Conservation (phyloP, 2,329 filamentous ascomycete species). For the Monilinia laxa region DNA sequence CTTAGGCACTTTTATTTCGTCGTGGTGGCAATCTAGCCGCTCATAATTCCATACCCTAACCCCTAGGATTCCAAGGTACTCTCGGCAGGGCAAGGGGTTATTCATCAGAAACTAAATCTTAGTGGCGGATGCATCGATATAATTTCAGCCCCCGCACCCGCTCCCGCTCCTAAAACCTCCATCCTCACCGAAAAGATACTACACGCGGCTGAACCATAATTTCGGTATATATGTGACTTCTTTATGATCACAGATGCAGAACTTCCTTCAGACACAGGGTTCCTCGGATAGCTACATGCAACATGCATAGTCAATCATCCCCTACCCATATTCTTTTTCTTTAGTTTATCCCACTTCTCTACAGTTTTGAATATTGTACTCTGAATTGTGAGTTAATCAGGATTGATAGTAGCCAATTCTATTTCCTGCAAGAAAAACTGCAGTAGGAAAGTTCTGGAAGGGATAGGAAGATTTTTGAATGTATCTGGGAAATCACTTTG, state of each 20-base stretch:
- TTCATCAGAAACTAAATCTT: background rate
- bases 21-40: background rate
- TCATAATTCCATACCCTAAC: background rate
- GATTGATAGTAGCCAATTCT: background rate
- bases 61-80: background rate
- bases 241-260: background rate
- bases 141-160: too few species aligned
- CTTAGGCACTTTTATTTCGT: background rate
- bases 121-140: background rate
- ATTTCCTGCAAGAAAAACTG: background rate
- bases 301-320: background rate
- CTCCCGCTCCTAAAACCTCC: too few species aligned
- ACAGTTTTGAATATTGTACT: background rate
- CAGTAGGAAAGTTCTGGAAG: background rate
- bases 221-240: background rate
- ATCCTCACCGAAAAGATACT: too few species aligned
- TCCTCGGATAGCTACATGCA: background rate
- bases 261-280: background rate
- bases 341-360: background rate
- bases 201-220: background rate
- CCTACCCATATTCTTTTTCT: background rate
- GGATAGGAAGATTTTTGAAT: too few species aligned
- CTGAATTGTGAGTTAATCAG: accelerated
- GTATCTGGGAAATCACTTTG: background rate
- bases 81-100: background rate